Evolutionary conservation across 345 rosid genomes (phyloP).

Genomic region (Eucalyptus curtisii): DNA sequence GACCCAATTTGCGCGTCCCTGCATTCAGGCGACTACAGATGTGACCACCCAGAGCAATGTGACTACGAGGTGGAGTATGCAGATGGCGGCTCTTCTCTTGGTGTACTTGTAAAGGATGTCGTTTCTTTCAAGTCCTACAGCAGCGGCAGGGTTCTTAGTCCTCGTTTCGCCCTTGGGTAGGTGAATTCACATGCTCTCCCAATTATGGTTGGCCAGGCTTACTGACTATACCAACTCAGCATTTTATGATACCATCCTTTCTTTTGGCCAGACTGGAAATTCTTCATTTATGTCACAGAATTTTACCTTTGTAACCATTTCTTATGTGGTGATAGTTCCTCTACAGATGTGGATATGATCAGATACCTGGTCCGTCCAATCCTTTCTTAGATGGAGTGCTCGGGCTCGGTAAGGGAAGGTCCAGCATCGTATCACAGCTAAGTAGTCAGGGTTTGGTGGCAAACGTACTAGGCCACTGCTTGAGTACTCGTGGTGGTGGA

Average conservation of each 20-base stretch:
- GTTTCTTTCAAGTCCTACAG: slow-evolving; percentile 53
- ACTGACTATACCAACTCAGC: not conserved
- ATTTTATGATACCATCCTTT: not conserved
- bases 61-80: slow-evolving; percentile 90
- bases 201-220: not conserved
- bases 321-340: not conserved
- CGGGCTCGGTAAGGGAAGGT: slow-evolving; percentile 88
- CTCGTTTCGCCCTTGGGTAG: slow-evolving; percentile 77
- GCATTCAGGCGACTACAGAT: slow-evolving; percentile 37
- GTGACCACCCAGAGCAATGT: slow-evolving; percentile 59
- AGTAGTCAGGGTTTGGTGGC: slow-evolving; percentile 43
- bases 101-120: slow-evolving; percentile 74
- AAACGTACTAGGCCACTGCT: slow-evolving; percentile 82
- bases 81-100: slow-evolving; percentile 87
- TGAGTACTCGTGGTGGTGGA: slow-evolving; percentile 80
- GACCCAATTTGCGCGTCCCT: slow-evolving; percentile 79
- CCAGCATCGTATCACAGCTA: slow-evolving; percentile 80
- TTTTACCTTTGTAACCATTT: not conserved
- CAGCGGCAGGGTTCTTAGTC: slow-evolving; percentile 31
- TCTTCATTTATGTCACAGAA: not conserved
- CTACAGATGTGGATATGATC: slow-evolving; percentile 87
- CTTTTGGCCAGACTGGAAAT: not conserved
- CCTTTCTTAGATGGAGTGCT: slow-evolving; percentile 91
- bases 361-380: slow-evolving; percentile 41
- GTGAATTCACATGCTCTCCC: not conserved